phyloP scores from a whole-genome alignment of 2,329 filamentous ascomycete species.

The Alternaria gaisen region DNA sequence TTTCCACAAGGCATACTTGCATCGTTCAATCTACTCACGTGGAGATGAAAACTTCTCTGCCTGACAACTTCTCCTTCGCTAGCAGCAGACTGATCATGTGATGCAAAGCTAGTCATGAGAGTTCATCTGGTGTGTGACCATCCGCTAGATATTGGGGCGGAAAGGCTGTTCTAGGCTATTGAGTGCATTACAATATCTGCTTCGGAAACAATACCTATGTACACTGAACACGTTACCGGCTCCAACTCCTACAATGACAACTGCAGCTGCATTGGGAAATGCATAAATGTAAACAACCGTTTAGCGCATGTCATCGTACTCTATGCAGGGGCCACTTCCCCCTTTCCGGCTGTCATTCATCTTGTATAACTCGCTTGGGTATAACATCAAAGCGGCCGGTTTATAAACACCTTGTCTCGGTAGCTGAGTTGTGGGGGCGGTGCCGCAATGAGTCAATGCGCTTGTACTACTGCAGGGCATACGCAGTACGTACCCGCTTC shows the following conservation, averaged over 20 bases:
- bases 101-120: not conserved
- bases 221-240: not conserved
- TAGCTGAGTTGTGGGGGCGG: not conserved
- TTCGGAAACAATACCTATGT: not conserved
- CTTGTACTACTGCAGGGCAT: not conserved
- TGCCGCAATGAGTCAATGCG: not conserved
- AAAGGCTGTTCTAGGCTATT: not conserved
- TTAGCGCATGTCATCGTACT: not conserved
- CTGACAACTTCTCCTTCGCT: not conserved
- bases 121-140: not conserved
- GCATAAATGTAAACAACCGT: not conserved
- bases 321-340: not conserved
- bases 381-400: not conserved
- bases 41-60: not conserved
- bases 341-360: not conserved
- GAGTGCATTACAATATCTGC: not conserved
- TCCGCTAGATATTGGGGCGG: not conserved
- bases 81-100: not conserved
- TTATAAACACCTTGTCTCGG: not conserved
- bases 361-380: not conserved
- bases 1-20: slow-evolving; percentile 15
- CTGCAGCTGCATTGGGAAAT: not conserved
- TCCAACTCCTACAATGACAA: not conserved
- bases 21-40: not conserved
- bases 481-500: not conserved